Evolutionary conservation across 2,329 filamentous ascomycete genomes (phyloP).

Genomic region (Mycosphaerella sp.): DNA sequence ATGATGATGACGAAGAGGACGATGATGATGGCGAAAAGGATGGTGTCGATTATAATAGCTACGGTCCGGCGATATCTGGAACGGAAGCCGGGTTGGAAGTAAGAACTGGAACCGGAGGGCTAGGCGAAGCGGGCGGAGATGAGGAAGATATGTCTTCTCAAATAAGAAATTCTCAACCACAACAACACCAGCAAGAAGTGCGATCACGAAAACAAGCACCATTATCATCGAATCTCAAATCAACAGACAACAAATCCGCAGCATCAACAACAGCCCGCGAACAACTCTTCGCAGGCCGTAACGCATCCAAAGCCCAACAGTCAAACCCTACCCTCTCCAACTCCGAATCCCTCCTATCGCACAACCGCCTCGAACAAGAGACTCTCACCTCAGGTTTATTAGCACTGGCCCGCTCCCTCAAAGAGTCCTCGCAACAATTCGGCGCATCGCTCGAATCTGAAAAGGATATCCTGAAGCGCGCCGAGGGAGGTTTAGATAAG

Average conservation of each 20-base stretch:
- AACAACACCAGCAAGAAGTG: conserved; percentile 21
- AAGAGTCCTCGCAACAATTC: conserved; percentile 67
- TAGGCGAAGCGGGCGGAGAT: no score
- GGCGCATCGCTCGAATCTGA: conserved; percentile 65
- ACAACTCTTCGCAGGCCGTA: conserved; percentile 34
- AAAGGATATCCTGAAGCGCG: conserved; percentile 64
- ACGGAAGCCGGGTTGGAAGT: conserved; percentile 27
- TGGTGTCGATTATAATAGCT: conserved; percentile 36
- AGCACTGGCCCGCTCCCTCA: conserved; percentile 69
- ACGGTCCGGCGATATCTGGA: conserved; percentile 37
- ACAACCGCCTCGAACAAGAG: conserved; percentile 77
- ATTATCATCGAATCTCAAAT: conserved; percentile 9
- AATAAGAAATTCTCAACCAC: conserved; percentile 7
- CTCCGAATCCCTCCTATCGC: conserved; percentile 64
- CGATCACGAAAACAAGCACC: conserved; percentile 23
- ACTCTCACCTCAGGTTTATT: conserved; percentile 74
- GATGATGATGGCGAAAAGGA: conserved; percentile 38
- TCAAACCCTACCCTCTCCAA: conserved; percentile 24
- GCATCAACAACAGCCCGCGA: conserved; percentile 34
- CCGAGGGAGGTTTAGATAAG: conserved; percentile 68
- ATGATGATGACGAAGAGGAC: conserved; percentile 38
- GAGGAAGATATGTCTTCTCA: no score
- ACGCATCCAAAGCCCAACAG: conserved; percentile 7
- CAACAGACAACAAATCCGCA: conserved; percentile 27
- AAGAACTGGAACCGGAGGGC: conserved; percentile 3